Evolutionary conservation across 169 alveolate genomes (phyloP).

Genomic region (Miamiensis avidus): DNA sequence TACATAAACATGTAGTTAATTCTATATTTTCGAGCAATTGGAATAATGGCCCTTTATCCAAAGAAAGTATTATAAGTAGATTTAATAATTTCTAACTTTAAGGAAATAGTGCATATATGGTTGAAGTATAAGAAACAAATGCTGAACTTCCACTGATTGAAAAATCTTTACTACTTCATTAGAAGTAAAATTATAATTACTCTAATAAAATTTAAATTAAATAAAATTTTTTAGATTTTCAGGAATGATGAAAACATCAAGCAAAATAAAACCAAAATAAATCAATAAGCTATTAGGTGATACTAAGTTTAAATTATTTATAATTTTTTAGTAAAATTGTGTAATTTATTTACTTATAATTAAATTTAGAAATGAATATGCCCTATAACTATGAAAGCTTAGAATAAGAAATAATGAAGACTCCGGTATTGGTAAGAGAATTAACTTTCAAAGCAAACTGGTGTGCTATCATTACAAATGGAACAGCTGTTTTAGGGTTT

Average conservation of each 20-base stretch:
- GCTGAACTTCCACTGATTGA: background rate
- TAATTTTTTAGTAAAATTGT: too few species aligned
- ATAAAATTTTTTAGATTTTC: background rate
- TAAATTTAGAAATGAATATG: too few species aligned
- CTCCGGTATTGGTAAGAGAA: slow-evolving; percentile 33
- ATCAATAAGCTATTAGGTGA: slow-evolving; percentile 9
- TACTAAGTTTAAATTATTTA: too few species aligned
- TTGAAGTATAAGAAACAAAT: too few species aligned
- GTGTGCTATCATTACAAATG: slow-evolving; percentile 55
- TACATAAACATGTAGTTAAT: background rate
- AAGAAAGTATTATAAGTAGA: background rate
- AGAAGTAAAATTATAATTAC: background rate
- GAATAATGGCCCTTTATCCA: background rate
- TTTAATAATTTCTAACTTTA: too few species aligned
- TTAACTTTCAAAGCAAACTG: slow-evolving; percentile 50
- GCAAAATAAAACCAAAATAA: background rate
- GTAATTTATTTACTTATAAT: too few species aligned
- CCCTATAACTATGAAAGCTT: slow-evolving; percentile 6
- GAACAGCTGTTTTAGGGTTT: slow-evolving; percentile 72
- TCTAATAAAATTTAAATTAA: too few species aligned
- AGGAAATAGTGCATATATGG: background rate
- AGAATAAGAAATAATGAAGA: slow-evolving; percentile 35
- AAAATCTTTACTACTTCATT: background rate
- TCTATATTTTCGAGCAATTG: too few species aligned
- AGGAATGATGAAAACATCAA: slow-evolving; percentile 19